Evolutionary conservation across 2,329 filamentous ascomycete species (phyloP), one percentile per base, ranked within the genome.

Genomic region (Didymella glomerata): DNA sequence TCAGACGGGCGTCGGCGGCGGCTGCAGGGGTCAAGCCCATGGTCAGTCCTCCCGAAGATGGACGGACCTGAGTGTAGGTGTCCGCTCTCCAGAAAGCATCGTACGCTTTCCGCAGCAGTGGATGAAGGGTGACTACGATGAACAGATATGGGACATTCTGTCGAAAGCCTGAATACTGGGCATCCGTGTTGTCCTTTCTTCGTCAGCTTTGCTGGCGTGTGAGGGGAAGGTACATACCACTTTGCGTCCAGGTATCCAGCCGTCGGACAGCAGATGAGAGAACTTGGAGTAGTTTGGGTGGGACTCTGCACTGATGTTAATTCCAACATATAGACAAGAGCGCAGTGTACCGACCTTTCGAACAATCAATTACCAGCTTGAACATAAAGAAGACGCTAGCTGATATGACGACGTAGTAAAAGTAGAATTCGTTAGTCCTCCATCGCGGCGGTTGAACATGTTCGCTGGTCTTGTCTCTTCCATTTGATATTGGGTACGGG

Each of bases 241-340:
- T 84, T 92, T 92, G 59, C 94, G 90, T 25, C 94, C 94, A 8
- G 90, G 90, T 57, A 99, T 90, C 95, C 95, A 99, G 67, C 95
- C 96, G 9, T 88, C 84, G 2, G 87, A 88, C 16, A 99, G 85
- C 38, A 89, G 81, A 60, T 82, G 81, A 61, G 89, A 84, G 73
- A 89, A 97, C 67, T 89, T 90, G 58, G 83, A 75, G 74, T 95
- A 99, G 66, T 90, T 88, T 5, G 92, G 91, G 74, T 97, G 90
- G 34, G 88, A 88, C 60, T 89, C 93, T 96, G 28, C 2, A 7
- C 11, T 30, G 20, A 20, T 47, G 20, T 71, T 16, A 70, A 46
- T 20, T 11, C 20, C 46, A 9, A 44, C 13, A 16, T 18, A 4
- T 20, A 8, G 34, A 13, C 22, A 8, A 32, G 27, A 13, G 27